Evolutionary conservation across 768 basidiomycete genomes (phyloP).

Genomic region (Trametes meyenii): DNA sequence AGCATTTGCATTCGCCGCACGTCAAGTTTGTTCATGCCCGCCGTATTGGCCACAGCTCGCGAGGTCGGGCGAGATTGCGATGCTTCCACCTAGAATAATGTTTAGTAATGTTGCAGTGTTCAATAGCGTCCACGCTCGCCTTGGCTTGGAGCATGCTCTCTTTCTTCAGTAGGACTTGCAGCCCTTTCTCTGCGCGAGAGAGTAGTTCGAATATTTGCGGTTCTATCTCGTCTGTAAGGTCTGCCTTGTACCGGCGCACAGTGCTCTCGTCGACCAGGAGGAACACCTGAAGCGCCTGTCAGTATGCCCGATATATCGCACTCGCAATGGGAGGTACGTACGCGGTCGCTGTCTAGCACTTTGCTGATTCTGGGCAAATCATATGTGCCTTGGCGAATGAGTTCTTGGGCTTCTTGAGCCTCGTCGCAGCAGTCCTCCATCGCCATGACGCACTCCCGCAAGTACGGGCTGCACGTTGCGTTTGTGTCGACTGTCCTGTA

Average conservation of each 20-base stretch:
- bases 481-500: conserved; percentile 61
- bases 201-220: conserved; percentile 79
- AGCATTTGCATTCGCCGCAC: conserved; percentile 65
- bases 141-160: conserved; percentile 64
- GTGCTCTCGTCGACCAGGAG: conserved; percentile 73
- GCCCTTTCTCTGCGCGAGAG: conserved; percentile 67
- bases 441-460: conserved; percentile 74
- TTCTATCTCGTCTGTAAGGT: conserved; percentile 78
- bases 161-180: conserved; percentile 62
- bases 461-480: conserved; percentile 68
- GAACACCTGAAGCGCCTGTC: conserved; percentile 56
- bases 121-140: conserved; percentile 39
- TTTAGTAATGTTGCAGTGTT: neutral
- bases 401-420: conserved; percentile 51
- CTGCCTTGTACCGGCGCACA: conserved; percentile 72
- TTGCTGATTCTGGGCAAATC: conserved; percentile 74
- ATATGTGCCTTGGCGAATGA: conserved; percentile 68
- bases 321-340: conserved; percentile 33
- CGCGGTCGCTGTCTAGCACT: conserved; percentile 69
- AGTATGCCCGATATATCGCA: neutral
- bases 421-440: conserved; percentile 85
- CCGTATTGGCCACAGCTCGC: conserved; percentile 49
- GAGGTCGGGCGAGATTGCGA: conserved; percentile 44
- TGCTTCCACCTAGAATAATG: conserved; percentile 54
- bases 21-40: conserved; percentile 65